Evolutionary conservation across 1,284 basidiomycete genomes (phyloP), one percentile per base, ranked within the genome.

Genomic region (Cystobasidiaceae sp.): DNA sequence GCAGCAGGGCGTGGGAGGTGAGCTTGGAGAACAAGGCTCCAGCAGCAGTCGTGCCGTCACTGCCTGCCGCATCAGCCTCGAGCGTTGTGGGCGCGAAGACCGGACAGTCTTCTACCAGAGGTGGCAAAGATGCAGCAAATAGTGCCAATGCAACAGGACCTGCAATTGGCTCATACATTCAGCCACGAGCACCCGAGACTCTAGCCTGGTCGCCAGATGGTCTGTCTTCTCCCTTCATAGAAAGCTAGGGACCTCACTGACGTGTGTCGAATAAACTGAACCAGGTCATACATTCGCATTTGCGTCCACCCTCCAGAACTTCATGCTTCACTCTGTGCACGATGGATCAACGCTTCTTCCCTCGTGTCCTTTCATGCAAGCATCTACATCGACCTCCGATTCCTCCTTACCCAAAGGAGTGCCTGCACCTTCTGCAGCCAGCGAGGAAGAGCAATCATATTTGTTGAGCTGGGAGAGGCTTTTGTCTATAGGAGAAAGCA

Each of bases 161-260:
- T 17, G 19, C n/a, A 23, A 4, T 52, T 6, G 25, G 15, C 25
- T 45, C 50, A 15, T 64, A 55, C 19, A 49, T 64, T 9, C 61
- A 64, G 34, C 61, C 61, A n/a, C 30, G 61, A 21, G 33, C 25
- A 2, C 46, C 52, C 7, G 66, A 67, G 25, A 45, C 44, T 19
- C 39, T 58, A 9, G 49, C 34, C 17, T 67, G 66, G 66, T 19
- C 32, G 9, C 60, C 59, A 23, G 54, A 67, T 51, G 66, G 66
- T 67, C 2, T 19, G 57, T 48, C n/a, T n/a, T n/a, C n/a, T n/a
- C n/a, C n/a, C n/a, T n/a, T n/a, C n/a, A n/a, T n/a, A n/a, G n/a
- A n/a, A n/a, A n/a, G n/a, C n/a, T n/a, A n/a, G n/a, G n/a, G n/a
- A n/a, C n/a, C n/a, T n/a, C n/a, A n/a, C n/a, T n/a, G n/a, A n/a